These are phyloP conservation scores for Oryza australiensis DNA, from an alignment of 176 grass and related monocot genomes.

Conservation along the genomic window DNA sequence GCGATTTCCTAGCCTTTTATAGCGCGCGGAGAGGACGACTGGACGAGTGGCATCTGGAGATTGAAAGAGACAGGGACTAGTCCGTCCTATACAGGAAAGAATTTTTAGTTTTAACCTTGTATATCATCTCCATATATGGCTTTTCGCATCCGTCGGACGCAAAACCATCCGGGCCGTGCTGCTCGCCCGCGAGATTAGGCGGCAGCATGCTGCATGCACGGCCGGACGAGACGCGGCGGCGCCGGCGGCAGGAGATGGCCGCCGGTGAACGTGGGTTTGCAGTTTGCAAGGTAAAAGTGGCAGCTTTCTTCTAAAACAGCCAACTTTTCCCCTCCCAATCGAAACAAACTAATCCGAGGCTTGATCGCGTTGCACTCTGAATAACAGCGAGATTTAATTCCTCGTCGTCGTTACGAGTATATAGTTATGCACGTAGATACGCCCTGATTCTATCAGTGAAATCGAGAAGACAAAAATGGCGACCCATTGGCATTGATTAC, in stretches of 20 bases:
- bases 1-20: constrained; percentile 11
- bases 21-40: background rate
- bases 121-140: background rate
- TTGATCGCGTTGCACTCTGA: too few species aligned
- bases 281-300: background rate
- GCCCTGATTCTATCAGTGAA: background rate
- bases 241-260: background rate
- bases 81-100: background rate
- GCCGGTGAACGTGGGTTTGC: background rate
- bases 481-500: constrained; percentile 15
- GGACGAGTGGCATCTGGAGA: background rate
- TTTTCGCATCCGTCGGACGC: background rate
- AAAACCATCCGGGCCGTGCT: too few species aligned
- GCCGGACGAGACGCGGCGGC: too few species aligned
- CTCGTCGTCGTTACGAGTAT: too few species aligned
- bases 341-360: too few species aligned
- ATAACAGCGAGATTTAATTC: background rate
- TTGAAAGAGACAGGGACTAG: background rate
- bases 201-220: background rate
- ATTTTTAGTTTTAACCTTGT: background rate
- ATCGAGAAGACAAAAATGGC: background rate
- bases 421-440: background rate
- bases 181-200: too few species aligned
- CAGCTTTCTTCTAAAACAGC: background rate
- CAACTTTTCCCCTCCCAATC: background rate